These are phyloP conservation scores for Rhizopogon sp. DNA, from an alignment of 768 basidiomycete species.

Conservation along the genomic window DNA sequence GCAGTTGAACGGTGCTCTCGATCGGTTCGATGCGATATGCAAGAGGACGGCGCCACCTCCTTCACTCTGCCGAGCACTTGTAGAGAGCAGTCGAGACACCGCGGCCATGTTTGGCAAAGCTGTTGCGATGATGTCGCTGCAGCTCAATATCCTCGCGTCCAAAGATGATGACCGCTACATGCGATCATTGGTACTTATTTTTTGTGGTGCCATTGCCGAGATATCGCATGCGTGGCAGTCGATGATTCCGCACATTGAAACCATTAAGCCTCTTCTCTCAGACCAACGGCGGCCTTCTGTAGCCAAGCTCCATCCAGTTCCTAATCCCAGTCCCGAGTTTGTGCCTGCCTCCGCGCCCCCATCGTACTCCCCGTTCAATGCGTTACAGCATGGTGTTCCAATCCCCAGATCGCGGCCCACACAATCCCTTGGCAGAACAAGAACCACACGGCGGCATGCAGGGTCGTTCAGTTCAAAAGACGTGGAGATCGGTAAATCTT, in stretches of 20 bases:
- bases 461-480: constrained; percentile 96
- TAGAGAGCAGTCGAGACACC: constrained; percentile 81
- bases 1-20: constrained; percentile 81
- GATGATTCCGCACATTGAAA: constrained; percentile 66
- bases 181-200: constrained; percentile 77
- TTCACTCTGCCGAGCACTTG: constrained; percentile 65
- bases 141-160: constrained; percentile 70
- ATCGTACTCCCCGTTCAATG: constrained; percentile 18
- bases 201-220: constrained; percentile 89
- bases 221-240: constrained; percentile 80
- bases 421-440: constrained; percentile 33
- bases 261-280: constrained; percentile 59
- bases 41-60: constrained; percentile 66
- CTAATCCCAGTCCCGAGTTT: constrained; percentile 21
- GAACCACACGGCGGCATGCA: constrained; percentile 74
- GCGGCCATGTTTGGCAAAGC: constrained; percentile 84
- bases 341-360: constrained; percentile 24
- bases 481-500: constrained; percentile 78
- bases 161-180: constrained; percentile 84
- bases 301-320: constrained; percentile 24
- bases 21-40: constrained; percentile 84
- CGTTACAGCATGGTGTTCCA: constrained; percentile 18
- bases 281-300: constrained; percentile 35
- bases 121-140: constrained; percentile 74
- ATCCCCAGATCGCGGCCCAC: constrained; percentile 25